Evolutionary conservation across 768 basidiomycete genomes (phyloP), one percentile per base, ranked within the genome.

Genomic region (Rhodotorula toruloides): DNA sequence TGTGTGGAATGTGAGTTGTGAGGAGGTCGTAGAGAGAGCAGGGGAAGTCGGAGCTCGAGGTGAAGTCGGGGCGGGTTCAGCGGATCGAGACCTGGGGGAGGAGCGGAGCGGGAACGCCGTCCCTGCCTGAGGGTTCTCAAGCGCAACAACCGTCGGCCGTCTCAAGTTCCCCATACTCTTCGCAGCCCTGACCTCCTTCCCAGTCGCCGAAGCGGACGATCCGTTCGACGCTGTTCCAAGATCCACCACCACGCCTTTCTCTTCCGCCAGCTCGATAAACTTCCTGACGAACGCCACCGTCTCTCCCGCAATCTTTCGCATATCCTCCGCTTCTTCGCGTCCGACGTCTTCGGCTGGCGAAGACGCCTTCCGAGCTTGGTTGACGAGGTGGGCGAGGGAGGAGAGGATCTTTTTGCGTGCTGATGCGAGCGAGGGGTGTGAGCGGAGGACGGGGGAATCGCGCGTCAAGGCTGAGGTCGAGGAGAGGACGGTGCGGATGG

Each of bases 321-420:
- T 92, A 32, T 80, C 81, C 58, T 86, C 83, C 21, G 87, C 83
- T 74, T 90, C 87, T 31, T 80, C 80, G 42, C 83, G 82, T 65
- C 79, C 80, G 36, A 75, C 77, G 31, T 82, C 80, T 40, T 81
- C 82, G 7, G 57, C 60, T 0, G 63, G 65, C 2, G 72, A 70
- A 4, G 76, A 73, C 2, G 76, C 74, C 31, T 68, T 69, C 8
- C 76, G 63, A 16, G 90, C 84, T 74, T 90, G 88, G 2, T 86
- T 65, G 29, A 97, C 93, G 43, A 99, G 82, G 14, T 83, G 82
- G 6, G 90, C 88, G 32, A 99, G 82, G 56, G 87, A 84, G 4
- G 86, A 84, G 34, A 98, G 79, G 58, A 99, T 86, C 43, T 84
- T 82, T 75, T 90, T 89, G 48, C 94, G 85, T 74, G 90, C 88